Conservation (phyloP, 2,329 filamentous ascomycete genomes). For the Orbilia brochopaga region DNA sequence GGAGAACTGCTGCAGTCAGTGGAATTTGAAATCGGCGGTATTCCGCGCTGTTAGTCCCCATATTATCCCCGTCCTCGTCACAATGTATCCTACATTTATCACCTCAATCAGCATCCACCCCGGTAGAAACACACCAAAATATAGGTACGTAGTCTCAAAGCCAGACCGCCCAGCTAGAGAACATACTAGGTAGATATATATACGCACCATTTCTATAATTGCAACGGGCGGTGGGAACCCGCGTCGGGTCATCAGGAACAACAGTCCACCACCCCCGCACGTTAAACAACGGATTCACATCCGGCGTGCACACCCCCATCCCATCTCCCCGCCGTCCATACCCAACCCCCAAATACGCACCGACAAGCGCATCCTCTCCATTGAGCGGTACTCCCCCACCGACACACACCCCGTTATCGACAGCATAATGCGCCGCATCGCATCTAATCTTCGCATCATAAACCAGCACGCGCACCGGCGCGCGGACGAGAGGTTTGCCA, state of each 20-base stretch:
- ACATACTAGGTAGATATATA: not conserved
- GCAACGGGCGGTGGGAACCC: not conserved
- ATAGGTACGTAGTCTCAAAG: no score
- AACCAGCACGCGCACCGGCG: conserved; percentile 23
- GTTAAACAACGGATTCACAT: conserved; percentile 22
- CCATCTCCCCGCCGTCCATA: conserved; percentile 22
- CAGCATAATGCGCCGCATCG: conserved; percentile 5
- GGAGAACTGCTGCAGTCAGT: conserved; percentile 21
- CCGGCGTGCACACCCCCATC: conserved; percentile 23
- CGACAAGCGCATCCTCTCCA: not conserved
- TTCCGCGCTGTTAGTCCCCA: conserved; percentile 22
- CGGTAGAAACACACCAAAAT: no score
- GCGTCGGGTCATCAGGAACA: not conserved
- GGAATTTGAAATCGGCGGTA: conserved; percentile 27
- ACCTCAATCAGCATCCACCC: not conserved
- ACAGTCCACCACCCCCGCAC: conserved; percentile 16
- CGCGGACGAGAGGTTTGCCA: conserved; percentile 13
- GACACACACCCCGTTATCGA: conserved; percentile 11
- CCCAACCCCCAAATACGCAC: conserved; percentile 29
- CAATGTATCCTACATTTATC: conserved; percentile 19
- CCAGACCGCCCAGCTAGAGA: no score
- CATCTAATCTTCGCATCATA: conserved; percentile 19
- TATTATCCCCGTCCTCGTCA: conserved; percentile 26
- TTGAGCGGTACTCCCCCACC: conserved; percentile 1
- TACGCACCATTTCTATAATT: conserved; percentile 31